phyloP scores from a whole-genome alignment of 176 grass and related monocot species.

The Aegilops speltoides region DNA sequence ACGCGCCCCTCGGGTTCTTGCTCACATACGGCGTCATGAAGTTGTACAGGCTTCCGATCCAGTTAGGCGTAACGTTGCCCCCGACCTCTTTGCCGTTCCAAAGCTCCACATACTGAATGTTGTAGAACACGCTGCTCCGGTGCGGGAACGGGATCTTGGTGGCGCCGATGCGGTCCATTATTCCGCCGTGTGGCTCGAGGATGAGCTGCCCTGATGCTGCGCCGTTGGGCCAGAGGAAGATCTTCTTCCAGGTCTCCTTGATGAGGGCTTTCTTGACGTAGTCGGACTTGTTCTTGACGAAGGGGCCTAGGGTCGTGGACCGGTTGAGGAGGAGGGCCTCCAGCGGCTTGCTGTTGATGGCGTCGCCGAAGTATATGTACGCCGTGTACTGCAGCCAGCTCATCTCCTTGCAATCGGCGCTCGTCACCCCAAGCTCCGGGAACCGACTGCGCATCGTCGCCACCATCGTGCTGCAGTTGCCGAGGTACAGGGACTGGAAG shows the following conservation, averaged over 20 bases:
- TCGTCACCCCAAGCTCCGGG: background rate
- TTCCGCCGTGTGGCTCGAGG: background rate
- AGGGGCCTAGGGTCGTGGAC: background rate
- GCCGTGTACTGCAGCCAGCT: conserved; percentile 4
- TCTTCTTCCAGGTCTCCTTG: background rate
- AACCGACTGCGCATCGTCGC: background rate
- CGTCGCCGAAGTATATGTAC: conserved; percentile 18
- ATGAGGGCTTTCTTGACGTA: background rate
- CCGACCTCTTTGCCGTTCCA: background rate
- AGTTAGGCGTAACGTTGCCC: background rate
- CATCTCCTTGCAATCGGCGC: background rate
- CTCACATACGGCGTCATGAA: background rate
- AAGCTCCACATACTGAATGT: background rate
- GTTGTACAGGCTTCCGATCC: background rate
- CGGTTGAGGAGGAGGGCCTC: background rate
- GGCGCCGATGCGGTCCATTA: background rate
- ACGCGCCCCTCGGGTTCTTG: background rate
- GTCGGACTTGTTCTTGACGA: background rate
- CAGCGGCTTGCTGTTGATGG: background rate
- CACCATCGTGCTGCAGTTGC: background rate
- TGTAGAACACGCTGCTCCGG: background rate
- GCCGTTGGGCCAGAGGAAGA: background rate
- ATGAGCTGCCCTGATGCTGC: background rate
- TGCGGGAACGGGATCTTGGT: background rate
- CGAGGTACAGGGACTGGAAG: conserved; percentile 5